Conservation (phyloP, 352 stramenopile species). For the Phytophthora fragariae region DNA sequence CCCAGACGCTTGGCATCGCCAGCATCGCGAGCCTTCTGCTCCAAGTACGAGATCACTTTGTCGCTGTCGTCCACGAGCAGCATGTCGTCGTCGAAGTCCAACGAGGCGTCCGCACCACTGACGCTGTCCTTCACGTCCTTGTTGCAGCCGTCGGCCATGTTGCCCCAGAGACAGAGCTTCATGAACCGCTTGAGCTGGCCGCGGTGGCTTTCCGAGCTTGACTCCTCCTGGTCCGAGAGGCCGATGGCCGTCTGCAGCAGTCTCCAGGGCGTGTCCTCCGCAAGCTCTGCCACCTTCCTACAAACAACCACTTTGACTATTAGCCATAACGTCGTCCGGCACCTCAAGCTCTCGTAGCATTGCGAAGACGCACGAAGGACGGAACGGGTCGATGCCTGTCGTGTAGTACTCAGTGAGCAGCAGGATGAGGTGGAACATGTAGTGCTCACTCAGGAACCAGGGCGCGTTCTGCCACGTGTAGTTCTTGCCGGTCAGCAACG, state of each 20-base stretch:
- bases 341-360: no score
- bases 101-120: conserved; percentile 19
- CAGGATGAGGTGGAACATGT: conserved; percentile 71
- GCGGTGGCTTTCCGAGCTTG: neutral
- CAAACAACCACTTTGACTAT: neutral
- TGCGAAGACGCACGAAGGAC: conserved; percentile 34
- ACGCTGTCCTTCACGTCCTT: neutral
- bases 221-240: neutral
- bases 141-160: neutral
- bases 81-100: conserved; percentile 62
- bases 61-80: conserved; percentile 65
- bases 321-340: no score
- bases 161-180: conserved; percentile 3
- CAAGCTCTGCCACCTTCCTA: conserved; percentile 2
- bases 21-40: conserved; percentile 15
- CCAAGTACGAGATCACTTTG: conserved; percentile 53
- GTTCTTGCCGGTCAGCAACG: no score
- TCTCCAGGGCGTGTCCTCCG: conserved; percentile 1
- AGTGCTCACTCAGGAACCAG: conserved; percentile 68
- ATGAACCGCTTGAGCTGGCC: neutral
- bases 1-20: conserved; percentile 18
- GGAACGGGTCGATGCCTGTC: conserved; percentile 60
- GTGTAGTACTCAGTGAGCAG: conserved; percentile 59
- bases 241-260: neutral
- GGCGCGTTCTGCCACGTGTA: conserved; percentile 48